phyloP scores from a whole-genome alignment of 2,329 filamentous ascomycete species.

The Aspergillus oerlinghausenensis region DNA sequence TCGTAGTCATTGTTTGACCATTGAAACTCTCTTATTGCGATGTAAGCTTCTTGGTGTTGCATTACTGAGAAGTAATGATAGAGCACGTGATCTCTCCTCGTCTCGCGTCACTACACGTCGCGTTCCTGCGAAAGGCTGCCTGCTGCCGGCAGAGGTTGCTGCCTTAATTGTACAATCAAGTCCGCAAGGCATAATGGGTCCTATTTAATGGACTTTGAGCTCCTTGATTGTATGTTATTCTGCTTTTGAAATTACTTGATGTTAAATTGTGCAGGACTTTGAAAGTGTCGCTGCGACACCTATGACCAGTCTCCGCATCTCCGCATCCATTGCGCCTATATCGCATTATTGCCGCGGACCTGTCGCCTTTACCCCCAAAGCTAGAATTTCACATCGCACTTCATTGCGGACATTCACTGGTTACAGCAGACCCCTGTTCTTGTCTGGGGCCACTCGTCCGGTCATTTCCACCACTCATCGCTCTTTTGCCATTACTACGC shows the following conservation, averaged over 20 bases:
- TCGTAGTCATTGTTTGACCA: too few relatives aligned
- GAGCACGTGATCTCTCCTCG: constrained; percentile 15
- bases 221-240: neutral
- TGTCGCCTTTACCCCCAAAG: constrained; percentile 1
- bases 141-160: constrained; percentile 2
- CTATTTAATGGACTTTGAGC: neutral
- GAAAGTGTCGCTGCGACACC: constrained; percentile 8
- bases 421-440: neutral
- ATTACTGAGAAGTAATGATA: neutral
- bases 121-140: constrained; percentile 8
- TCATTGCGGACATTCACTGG: neutral
- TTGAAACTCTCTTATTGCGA: neutral
- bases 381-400: neutral
- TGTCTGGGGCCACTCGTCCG: neutral
- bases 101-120: constrained; percentile 21
- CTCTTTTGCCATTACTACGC: neutral
- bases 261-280: neutral
- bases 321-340: constrained; percentile 9
- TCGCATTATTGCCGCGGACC: constrained; percentile 8
- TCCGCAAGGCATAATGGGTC: neutral
- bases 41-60: neutral
- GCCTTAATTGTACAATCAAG: constrained; percentile 1
- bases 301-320: constrained; percentile 11
- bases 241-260: neutral
- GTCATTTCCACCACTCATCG: neutral